Conservation (phyloP, 306 rosid genomes). For the Sicyos baderoa region DNA sequence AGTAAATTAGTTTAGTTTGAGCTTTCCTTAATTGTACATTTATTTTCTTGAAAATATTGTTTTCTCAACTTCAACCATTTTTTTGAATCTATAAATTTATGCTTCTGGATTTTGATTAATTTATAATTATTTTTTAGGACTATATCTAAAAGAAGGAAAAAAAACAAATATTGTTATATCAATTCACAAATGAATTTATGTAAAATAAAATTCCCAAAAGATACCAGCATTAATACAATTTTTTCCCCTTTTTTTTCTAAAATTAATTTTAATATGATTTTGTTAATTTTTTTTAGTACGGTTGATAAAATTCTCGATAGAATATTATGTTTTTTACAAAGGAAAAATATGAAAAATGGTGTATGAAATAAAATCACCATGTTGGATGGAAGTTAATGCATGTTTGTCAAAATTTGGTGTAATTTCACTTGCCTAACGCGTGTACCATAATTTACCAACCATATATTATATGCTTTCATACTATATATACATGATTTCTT, state of each 20-base stretch:
- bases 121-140: neutral
- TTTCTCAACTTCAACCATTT: no score
- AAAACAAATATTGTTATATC: no score
- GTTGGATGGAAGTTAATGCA: conserved; percentile 14
- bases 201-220: no score
- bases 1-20: neutral
- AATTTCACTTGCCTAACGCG: conserved; percentile 7
- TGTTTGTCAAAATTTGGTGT: conserved; percentile 19
- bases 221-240: no score
- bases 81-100: neutral
- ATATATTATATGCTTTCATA: neutral
- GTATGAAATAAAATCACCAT: neutral
- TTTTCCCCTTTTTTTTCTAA: no score
- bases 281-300: no score
- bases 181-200: no score
- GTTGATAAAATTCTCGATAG: neutral
- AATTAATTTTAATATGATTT: no score
- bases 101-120: neutral
- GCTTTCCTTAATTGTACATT: neutral
- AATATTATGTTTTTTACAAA: neutral
- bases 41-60: neutral
- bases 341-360: neutral
- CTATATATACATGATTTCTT: neutral
- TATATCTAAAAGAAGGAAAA: no score
- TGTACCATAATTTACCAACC: conserved; percentile 11